These are phyloP conservation scores for Hanseniaspora taiwanica DNA, from an alignment of 805 yeast genomes.

Conservation along the genomic window DNA sequence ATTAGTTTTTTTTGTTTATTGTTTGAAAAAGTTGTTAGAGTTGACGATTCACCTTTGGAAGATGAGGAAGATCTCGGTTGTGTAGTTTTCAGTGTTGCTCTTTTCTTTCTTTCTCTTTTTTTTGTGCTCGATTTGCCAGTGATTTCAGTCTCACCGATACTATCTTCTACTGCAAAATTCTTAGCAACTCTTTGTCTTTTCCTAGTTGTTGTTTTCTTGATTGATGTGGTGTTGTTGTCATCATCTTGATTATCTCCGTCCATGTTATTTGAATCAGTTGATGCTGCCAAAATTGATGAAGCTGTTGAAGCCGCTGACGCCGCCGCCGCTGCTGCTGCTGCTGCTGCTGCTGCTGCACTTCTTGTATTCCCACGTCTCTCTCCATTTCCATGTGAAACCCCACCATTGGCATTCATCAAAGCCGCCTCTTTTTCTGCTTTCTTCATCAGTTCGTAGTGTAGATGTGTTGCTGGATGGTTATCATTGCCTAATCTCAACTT, in stretches of 20 bases:
- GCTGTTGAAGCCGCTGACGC: constrained; percentile 4
- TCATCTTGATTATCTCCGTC: background rate
- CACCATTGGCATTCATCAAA: background rate
- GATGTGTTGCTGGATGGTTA: constrained; percentile 78
- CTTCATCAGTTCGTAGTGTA: constrained; percentile 25
- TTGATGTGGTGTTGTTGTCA: too few relatives aligned
- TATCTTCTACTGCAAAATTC: constrained; percentile 16
- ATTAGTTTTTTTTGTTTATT: background rate
- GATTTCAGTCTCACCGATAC: too few relatives aligned
- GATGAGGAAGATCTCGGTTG: background rate
- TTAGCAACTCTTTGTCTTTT: constrained; percentile 11
- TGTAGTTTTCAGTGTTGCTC: background rate
- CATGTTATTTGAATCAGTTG: background rate
- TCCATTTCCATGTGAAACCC: background rate
- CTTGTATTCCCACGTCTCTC: background rate
- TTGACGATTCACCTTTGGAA: background rate
- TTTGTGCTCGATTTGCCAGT: too few relatives aligned
- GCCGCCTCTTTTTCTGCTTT: constrained; percentile 9
- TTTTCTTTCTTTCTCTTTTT: constrained; percentile 5
- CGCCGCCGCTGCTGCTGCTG: constrained; percentile 5
- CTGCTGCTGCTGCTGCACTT: constrained; percentile 11
- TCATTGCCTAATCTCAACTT: constrained; percentile 61
- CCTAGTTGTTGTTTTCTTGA: background rate
- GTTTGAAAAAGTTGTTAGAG: background rate
- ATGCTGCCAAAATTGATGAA: constrained; percentile 1